These are phyloP conservation scores for Metschnikowia proteae DNA, from an alignment of 805 yeast genomes.

Conservation along the genomic window DNA sequence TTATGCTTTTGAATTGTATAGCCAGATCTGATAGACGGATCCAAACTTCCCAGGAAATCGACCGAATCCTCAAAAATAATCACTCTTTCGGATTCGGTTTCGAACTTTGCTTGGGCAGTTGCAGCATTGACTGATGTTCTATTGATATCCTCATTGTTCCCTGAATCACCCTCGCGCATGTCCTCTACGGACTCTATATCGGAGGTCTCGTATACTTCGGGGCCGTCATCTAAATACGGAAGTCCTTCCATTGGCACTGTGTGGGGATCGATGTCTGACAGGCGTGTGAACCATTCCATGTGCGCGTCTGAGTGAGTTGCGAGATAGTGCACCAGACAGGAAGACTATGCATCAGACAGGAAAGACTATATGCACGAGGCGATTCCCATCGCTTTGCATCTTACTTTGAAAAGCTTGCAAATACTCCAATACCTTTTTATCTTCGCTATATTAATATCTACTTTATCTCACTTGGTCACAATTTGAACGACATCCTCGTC, in stretches of 20 bases:
- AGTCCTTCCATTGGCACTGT: conserved; percentile 6
- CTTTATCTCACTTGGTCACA: conserved; percentile 62
- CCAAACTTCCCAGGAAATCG: conserved; percentile 38
- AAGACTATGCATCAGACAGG: not conserved
- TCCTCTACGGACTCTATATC: conserved; percentile 36
- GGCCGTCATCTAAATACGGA: conserved; percentile 14
- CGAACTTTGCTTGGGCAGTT: conserved; percentile 22
- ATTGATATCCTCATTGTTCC: conserved; percentile 14
- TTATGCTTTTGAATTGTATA: conserved; percentile 11
- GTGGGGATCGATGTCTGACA: not conserved
- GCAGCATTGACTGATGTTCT: conserved; percentile 11
- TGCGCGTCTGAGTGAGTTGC: conserved; percentile 2
- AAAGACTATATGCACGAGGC: no score
- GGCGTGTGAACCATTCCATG: not conserved
- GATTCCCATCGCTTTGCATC: no score
- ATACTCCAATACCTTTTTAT: not conserved
- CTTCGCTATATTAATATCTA: not conserved
- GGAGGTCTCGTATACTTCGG: conserved; percentile 45
- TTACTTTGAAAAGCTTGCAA: not conserved
- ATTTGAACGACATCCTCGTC: conserved; percentile 95
- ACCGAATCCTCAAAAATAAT: conserved; percentile 22
- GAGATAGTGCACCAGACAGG: conserved; percentile 1
- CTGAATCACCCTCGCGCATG: conserved; percentile 1
- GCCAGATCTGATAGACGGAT: conserved; percentile 6
- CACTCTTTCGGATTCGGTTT: conserved; percentile 14